Evolutionary conservation across 192 early-diverging fungal genomes (phyloP).

Genomic region (Coemansia umbellata): DNA sequence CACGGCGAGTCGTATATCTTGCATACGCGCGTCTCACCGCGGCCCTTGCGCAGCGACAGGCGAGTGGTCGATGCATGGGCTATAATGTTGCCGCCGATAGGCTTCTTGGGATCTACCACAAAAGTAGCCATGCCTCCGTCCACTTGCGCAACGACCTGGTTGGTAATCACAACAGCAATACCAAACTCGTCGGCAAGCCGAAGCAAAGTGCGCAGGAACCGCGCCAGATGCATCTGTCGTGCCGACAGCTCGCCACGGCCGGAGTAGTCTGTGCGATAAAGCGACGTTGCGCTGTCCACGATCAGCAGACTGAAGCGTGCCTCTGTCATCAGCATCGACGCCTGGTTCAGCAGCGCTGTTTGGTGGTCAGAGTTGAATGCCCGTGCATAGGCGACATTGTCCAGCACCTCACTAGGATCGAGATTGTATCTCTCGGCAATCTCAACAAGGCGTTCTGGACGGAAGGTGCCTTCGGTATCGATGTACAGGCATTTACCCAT

Average conservation of each 20-base stretch:
- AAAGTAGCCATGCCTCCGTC: conserved; percentile 89
- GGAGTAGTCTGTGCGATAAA: conserved; percentile 96
- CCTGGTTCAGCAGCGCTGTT: conserved; percentile 75
- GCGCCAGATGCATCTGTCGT: conserved; percentile 90
- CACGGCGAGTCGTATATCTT: conserved; percentile 98
- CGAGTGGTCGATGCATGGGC: conserved; percentile 97
- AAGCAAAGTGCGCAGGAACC: conserved; percentile 80
- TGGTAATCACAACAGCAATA: conserved; percentile 95
- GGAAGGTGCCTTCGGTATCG: conserved; percentile 96
- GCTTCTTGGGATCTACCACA: conserved; percentile 88
- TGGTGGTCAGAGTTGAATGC: conserved; percentile 98
- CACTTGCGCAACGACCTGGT: conserved; percentile 94
- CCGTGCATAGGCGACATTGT: conserved; percentile 92
- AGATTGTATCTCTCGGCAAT: conserved; percentile 82
- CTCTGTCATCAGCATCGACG: conserved; percentile 89
- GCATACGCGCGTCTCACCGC: conserved; percentile 87
- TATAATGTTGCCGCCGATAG: conserved; percentile 97
- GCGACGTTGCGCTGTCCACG: conserved; percentile 88
- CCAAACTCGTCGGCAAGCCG: conserved; percentile 97
- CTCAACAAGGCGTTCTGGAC: conserved; percentile 81
- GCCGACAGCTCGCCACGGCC: conserved; percentile 94
- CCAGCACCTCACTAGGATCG: conserved; percentile 80
- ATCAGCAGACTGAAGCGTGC: conserved; percentile 78
- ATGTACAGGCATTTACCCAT: conserved; percentile 96
- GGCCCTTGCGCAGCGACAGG: conserved; percentile 86